A percentile compares a stretch with the other conserved stretches of the same genome.
phyloP scores from a whole-genome alignment of 2,329 filamentous ascomycete genomes.

The Colletotrichum eleusines region DNA sequence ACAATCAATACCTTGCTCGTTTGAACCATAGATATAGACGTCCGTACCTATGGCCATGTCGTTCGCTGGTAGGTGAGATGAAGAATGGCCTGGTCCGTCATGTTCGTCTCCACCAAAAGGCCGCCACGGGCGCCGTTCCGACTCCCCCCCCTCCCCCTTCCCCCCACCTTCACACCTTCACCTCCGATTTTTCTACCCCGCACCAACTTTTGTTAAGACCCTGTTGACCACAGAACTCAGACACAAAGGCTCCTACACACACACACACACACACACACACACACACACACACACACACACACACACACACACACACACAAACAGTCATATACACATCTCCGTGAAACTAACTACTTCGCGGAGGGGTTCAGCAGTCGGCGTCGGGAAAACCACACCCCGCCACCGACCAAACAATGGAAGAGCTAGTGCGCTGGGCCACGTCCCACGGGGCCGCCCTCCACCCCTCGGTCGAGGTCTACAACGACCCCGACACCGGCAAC shows the following conservation, averaged over 20 bases:
- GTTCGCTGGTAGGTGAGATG: no score
- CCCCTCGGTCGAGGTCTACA: slow-evolving; percentile 64
- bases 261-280: neutral
- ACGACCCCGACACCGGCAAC: slow-evolving; percentile 62
- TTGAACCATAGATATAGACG: no score
- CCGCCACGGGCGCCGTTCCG: slow-evolving; percentile 6
- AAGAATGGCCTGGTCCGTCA: neutral
- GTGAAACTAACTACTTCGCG: neutral
- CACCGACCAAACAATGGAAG: slow-evolving; percentile 19
- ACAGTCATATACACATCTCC: no score
- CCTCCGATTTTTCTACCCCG: slow-evolving; percentile 30
- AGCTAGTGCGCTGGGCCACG: slow-evolving; percentile 63
- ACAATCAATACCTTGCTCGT: no score
- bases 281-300: no score
- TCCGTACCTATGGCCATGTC: no score
- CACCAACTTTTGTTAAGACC: slow-evolving; percentile 10
- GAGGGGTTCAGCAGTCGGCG: neutral
- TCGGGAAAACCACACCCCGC: neutral
- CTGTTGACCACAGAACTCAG: neutral
- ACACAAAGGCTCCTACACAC: neutral
- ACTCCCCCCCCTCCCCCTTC: neutral
- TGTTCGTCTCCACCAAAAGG: neutral
- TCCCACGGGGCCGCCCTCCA: slow-evolving; percentile 62
- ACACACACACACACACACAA: no score
- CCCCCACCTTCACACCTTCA: slow-evolving; percentile 27